phyloP scores from a whole-genome alignment of 2,329 filamentous ascomycete species.

The Phialophora verrucosa region DNA sequence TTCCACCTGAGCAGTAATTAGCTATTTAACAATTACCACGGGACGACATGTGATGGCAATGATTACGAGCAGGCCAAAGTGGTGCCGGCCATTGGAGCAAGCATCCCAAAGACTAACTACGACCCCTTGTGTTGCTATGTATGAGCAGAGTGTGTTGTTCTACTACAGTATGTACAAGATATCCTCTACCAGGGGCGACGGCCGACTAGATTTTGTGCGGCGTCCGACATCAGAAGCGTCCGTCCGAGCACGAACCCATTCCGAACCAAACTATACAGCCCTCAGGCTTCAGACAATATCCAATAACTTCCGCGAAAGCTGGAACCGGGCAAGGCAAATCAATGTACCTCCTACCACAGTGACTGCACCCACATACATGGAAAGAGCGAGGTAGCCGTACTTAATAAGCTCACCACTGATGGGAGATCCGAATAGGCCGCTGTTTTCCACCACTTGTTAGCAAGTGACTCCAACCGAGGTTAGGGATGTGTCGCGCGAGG shows the following conservation, averaged over 20 bases:
- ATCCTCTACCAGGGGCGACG: too few relatives aligned
- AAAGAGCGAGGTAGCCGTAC: conserved; percentile 51
- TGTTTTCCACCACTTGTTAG: not conserved
- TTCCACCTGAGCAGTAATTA: not conserved
- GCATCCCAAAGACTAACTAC: not conserved
- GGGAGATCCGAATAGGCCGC: conserved; percentile 50
- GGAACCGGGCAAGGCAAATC: conserved; percentile 19
- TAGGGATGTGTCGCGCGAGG: not conserved
- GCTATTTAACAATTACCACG: not conserved
- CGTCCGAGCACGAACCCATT: not conserved
- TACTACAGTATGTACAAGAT: not conserved
- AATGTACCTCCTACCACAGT: conserved; percentile 10
- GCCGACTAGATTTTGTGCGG: not conserved
- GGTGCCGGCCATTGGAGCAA: not conserved
- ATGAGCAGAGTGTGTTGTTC: not conserved
- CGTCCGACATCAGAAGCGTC: not conserved
- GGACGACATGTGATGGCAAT: not conserved
- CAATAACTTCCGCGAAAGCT: conserved; percentile 17
- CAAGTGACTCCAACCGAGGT: not conserved
- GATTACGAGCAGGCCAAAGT: not conserved
- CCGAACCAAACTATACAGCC: not conserved
- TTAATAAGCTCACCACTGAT: conserved; percentile 51
- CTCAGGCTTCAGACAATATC: conserved; percentile 7
- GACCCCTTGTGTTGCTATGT: not conserved
- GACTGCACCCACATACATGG: conserved; percentile 42